Conservation (phyloP, 495 filamentous ascomycete genomes). For the Penicillium antarcticum region DNA sequence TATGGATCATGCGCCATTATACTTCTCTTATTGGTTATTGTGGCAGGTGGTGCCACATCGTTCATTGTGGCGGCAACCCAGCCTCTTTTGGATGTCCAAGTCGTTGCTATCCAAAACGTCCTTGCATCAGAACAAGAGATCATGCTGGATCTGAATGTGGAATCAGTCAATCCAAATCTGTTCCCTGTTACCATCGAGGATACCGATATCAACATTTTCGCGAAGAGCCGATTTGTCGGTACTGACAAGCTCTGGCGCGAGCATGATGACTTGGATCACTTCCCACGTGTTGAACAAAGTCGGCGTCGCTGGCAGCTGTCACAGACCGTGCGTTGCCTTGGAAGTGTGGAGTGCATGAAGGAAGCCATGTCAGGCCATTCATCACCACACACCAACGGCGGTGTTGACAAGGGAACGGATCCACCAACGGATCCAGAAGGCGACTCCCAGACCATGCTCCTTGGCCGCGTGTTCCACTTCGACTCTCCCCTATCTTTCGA, state of each 20-base stretch:
- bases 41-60: conserved; percentile 75
- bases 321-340: conserved; percentile 28
- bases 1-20: conserved; percentile 80
- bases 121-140: conserved; percentile 92
- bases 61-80: conserved; percentile 92
- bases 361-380: conserved; percentile 11
- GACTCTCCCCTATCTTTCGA: conserved; percentile 87
- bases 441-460: conserved; percentile 77
- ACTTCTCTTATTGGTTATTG: conserved; percentile 66
- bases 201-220: conserved; percentile 88
- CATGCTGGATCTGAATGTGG: conserved; percentile 89
- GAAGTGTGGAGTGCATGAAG: conserved; percentile 18
- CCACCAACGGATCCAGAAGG: conserved; percentile 63
- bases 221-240: conserved; percentile 81
- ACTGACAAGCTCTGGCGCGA: conserved; percentile 72
- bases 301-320: conserved; percentile 32
- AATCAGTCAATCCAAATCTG: conserved; percentile 86
- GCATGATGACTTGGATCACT: conserved; percentile 36
- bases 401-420: conserved; percentile 69
- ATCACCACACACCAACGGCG: conserved; percentile 17
- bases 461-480: conserved; percentile 82
- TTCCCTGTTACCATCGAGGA: conserved; percentile 78
- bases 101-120: conserved; percentile 80
- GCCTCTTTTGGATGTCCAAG: conserved; percentile 69
- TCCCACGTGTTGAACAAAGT: conserved; percentile 37